Conservation (phyloP, 2,329 filamentous ascomycete genomes). For the Colletotrichum chlorophyti region DNA sequence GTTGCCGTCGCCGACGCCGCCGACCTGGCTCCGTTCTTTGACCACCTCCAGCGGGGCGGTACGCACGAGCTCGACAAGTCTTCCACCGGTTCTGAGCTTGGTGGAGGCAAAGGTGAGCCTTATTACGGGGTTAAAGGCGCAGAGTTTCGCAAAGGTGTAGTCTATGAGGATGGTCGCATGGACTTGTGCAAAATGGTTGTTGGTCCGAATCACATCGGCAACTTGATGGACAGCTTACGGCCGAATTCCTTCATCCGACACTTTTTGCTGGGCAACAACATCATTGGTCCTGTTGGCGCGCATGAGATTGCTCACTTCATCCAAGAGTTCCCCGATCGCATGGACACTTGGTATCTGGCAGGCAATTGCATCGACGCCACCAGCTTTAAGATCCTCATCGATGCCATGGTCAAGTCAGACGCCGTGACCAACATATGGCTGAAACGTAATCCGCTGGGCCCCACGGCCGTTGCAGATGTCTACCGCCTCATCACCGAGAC, state of each 20-base stretch:
- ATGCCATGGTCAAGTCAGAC: constrained; percentile 50
- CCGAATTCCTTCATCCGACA: constrained; percentile 55
- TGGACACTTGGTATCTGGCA: constrained; percentile 63
- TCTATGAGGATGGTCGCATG: constrained; percentile 59
- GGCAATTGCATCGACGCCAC: constrained; percentile 58
- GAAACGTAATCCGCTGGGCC: constrained; percentile 58
- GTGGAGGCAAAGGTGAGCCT: constrained; percentile 44
- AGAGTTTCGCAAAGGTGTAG: constrained; percentile 45
- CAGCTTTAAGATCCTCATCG: constrained; percentile 49
- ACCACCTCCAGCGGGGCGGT: constrained; percentile 39
- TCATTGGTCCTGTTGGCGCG: constrained; percentile 57
- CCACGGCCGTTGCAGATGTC: constrained; percentile 45
- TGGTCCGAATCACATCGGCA: constrained; percentile 56
- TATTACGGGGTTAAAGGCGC: constrained; percentile 42
- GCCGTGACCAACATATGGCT: constrained; percentile 59
- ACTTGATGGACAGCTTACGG: constrained; percentile 56
- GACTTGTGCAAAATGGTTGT: constrained; percentile 64
- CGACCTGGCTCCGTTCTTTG: constrained; percentile 42
- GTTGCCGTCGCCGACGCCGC: constrained; percentile 38
- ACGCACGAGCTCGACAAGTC: constrained; percentile 36
- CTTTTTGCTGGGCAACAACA: constrained; percentile 62
- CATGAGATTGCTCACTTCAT: constrained; percentile 53
- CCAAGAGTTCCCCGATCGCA: constrained; percentile 49
- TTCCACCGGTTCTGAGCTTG: constrained; percentile 35
- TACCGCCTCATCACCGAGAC: constrained; percentile 51